Percentiles rank a stretch among this genome's conserved stretches.
Evolutionary conservation across 176 grass and related monocot species (phyloP).

Genomic region (Musa itinerans): DNA sequence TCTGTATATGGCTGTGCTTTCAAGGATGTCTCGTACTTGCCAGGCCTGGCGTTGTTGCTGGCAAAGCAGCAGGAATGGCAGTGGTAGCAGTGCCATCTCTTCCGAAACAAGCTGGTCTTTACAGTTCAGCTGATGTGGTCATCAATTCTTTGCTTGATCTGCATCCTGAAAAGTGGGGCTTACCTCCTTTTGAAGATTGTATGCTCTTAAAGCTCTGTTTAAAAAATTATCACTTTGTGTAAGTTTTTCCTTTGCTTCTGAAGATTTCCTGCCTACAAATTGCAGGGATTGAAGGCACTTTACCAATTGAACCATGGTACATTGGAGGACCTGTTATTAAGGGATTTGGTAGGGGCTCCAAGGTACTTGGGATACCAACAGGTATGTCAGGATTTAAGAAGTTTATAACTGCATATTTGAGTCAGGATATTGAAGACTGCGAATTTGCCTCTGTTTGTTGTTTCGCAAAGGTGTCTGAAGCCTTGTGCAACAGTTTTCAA

Average conservation of each 20-base stretch:
- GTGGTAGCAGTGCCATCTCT: constrained; percentile 85
- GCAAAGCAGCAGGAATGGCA: constrained; percentile 85
- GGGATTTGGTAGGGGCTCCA: constrained; percentile 93
- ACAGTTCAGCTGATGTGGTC: constrained; percentile 67
- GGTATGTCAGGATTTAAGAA: constrained; percentile 29
- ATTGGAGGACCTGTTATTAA: constrained; percentile 88
- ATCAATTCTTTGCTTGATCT: constrained; percentile 87
- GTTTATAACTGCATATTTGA: neutral
- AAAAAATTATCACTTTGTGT: too few relatives aligned
- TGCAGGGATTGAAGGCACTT: constrained; percentile 78
- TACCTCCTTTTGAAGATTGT: constrained; percentile 85
- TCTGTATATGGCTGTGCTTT: neutral
- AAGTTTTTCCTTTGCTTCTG: too few relatives aligned
- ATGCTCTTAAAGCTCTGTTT: constrained; percentile 21
- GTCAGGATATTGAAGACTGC: too few relatives aligned
- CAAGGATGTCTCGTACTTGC: constrained; percentile 17
- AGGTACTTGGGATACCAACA: constrained; percentile 92
- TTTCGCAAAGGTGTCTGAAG: too few relatives aligned
- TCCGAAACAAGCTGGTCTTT: constrained; percentile 60
- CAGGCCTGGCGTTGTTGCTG: constrained; percentile 69
- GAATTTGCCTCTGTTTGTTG: too few relatives aligned
- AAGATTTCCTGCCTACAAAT: neutral
- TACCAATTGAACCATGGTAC: constrained; percentile 84
- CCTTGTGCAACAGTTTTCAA: too few relatives aligned
- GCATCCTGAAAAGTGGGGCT: constrained; percentile 84